A percentile compares a stretch with the other conserved stretches of the same genome.
Evolutionary conservation across 441 rosid genomes (phyloP).

Genomic region (Brassica balearica): DNA sequence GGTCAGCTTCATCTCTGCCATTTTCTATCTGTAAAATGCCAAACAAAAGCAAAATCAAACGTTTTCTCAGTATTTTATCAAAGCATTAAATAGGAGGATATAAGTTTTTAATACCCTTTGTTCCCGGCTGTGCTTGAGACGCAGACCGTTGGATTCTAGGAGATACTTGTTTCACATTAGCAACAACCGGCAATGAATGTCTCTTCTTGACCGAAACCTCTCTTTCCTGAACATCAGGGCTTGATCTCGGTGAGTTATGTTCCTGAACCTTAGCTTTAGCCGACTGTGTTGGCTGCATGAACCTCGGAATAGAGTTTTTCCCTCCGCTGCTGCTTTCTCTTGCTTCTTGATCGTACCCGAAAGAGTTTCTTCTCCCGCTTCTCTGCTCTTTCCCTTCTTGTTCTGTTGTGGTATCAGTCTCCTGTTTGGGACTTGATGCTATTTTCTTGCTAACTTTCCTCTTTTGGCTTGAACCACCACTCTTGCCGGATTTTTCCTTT

Average conservation of each 20-base stretch:
- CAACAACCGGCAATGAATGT: conserved; percentile 75
- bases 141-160: conserved; percentile 73
- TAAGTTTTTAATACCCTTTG: conserved; percentile 51
- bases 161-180: conserved; percentile 83
- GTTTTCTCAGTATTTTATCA: neutral
- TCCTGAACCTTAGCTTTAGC: conserved; percentile 87
- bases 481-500: conserved; percentile 56
- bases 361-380: conserved; percentile 69
- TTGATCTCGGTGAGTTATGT: conserved; percentile 92
- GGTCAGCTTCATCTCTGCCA: conserved; percentile 82
- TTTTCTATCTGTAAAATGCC: conserved; percentile 70
- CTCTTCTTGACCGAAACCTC: conserved; percentile 77
- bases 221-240: conserved; percentile 87
- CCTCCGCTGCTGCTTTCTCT: conserved; percentile 66
- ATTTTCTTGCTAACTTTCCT: conserved; percentile 67
- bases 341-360: conserved; percentile 77
- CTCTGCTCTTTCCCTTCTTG: conserved; percentile 35
- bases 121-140: conserved; percentile 68
- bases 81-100: neutral
- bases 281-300: conserved; percentile 96
- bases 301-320: conserved; percentile 74
- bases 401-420: conserved; percentile 58
- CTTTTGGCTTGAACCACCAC: conserved; percentile 58
- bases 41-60: neutral
- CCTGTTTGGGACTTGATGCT: conserved; percentile 62